Conservation (phyloP, 306 rosid species). For the Dryas alaskensis region DNA sequence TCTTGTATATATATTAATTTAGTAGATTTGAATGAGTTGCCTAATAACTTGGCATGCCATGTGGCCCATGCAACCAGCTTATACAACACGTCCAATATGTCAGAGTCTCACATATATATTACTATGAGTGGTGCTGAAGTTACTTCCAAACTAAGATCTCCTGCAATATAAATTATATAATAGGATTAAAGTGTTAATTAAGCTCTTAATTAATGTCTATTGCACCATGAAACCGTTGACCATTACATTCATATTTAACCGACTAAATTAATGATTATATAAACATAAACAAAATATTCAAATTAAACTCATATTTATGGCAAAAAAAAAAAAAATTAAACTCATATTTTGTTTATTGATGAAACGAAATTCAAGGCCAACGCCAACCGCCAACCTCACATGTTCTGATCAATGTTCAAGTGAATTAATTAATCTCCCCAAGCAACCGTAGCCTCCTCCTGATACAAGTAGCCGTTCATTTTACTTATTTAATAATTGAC, state of each 20-base stretch:
- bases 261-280: constrained; percentile 25
- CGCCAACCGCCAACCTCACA: constrained; percentile 45
- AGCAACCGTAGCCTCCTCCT: neutral
- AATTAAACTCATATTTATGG: neutral
- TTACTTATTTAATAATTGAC: neutral
- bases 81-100: constrained; percentile 11
- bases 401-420: constrained; percentile 23
- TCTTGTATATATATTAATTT: too few species aligned
- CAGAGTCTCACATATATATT: constrained; percentile 26
- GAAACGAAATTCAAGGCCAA: constrained; percentile 37
- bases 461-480: constrained; percentile 10
- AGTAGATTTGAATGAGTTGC: neutral
- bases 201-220: neutral
- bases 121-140: constrained; percentile 38
- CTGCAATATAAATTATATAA: neutral
- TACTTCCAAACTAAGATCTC: constrained; percentile 40
- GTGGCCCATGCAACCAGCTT: constrained; percentile 30
- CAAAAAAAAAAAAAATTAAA: neutral
- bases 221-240: constrained; percentile 40
- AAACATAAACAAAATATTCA: neutral
- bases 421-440: neutral
- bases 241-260: constrained; percentile 16
- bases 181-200: neutral
- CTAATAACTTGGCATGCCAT: constrained; percentile 15
- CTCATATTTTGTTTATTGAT: neutral